Base-by-base conservation (phyloP, 179 eudicot species). In the Spergularia azorica region DNA sequence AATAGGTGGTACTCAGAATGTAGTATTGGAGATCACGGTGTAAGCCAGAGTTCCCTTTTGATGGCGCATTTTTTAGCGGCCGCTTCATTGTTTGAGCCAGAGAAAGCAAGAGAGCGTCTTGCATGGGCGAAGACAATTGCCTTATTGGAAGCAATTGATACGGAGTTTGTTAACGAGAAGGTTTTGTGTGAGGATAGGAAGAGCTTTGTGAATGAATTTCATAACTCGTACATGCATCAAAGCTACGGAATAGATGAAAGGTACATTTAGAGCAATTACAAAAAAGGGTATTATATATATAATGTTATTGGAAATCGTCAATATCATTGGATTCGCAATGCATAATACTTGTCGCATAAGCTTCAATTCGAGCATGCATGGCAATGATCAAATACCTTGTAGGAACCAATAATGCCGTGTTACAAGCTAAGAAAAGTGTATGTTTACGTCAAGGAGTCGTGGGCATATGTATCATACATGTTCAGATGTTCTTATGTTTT, bases 81-180 rank as follows among this genome's bases (percentile, higher is more conserved):
- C 0, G 92, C 97, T 0, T 86, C 84, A 43, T 68, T 89, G 20
- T 95, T 83, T 56, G 97, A 95, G 83, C 95, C 97, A 0, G 91
- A 90, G 63, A 86, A 80, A 72, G 86, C 88, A 4, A 78, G 21
- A 9, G 87, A 86, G 77, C 78, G 99, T 13, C 69, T 89, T 7
- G 97, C 97, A 11, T 95, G 99, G 99, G 92, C 95, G 62, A 93
- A 91, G 77, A 87, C 90, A 0, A 71, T 80, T 3, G 77, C 72
- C 68, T 70, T 95, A 51, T 69, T 86, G 6, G 94, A 95, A 77
- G 78, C 87, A 0, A 86, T 91, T 21, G 80, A 55, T n/a, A 79
- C 83, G 2, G 82, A 83, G 74, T 93, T 89, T 11, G 73, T 55
- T 11, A 71, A 56, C 8, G 58, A 79, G 12, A 78, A 77, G 57